phyloP scores from a whole-genome alignment of 768 basidiomycete genomes.

The Mrakia gelida region DNA sequence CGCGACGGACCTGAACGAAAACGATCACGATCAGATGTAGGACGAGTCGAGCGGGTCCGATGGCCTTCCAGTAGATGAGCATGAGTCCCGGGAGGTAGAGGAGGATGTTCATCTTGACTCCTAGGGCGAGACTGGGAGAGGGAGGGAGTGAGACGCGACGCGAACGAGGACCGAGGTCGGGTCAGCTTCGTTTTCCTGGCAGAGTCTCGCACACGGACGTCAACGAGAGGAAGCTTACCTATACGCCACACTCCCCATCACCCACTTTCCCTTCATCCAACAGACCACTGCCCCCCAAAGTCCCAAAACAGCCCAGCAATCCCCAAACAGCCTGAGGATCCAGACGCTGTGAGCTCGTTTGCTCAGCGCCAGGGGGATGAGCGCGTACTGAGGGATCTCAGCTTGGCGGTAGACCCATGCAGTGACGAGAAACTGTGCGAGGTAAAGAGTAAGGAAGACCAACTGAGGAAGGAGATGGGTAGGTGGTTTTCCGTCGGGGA shows the following conservation, averaged over 20 bases:
- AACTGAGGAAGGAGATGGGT: conserved; percentile 49
- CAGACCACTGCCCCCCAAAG: conserved; percentile 59
- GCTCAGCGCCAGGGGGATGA: conserved; percentile 67
- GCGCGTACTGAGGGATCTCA: conserved; percentile 37
- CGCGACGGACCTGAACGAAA: conserved; percentile 56
- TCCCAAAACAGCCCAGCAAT: conserved; percentile 74
- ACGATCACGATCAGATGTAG: conserved; percentile 38
- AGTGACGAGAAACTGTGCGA: conserved; percentile 60
- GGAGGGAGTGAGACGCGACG: background rate
- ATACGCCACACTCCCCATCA: conserved; percentile 63
- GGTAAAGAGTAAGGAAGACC: conserved; percentile 71
- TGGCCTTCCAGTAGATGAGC: conserved; percentile 71
- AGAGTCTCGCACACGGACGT: background rate
- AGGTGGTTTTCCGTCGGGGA: conserved; percentile 46
- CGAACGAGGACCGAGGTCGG: too few relatives aligned
- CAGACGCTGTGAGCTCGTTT: conserved; percentile 93
- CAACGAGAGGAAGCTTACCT: background rate
- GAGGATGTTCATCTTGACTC: conserved; percentile 90
- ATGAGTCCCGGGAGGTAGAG: conserved; percentile 85
- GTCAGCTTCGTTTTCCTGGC: background rate
- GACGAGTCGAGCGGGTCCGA: conserved; percentile 40
- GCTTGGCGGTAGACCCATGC: conserved; percentile 59
- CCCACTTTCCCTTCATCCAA: conserved; percentile 58
- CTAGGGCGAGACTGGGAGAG: conserved; percentile 64
- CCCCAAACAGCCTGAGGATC: conserved; percentile 87